A percentile compares a stretch with the other conserved stretches of the same genome.
These are phyloP conservation scores for Pseudomassariella vexata DNA, from an alignment of 2,329 filamentous ascomycete species.

Conservation along the genomic window DNA sequence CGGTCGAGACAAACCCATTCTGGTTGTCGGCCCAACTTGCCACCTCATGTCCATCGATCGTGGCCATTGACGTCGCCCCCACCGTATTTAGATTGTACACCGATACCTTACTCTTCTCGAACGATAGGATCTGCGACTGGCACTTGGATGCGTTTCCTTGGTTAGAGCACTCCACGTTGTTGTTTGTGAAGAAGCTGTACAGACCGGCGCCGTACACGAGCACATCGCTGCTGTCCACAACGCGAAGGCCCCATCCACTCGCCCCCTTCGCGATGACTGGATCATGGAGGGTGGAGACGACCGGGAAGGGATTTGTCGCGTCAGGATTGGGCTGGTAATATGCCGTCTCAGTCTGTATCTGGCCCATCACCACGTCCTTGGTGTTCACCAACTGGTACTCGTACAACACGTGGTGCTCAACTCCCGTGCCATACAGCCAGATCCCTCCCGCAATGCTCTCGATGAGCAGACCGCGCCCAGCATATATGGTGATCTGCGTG, in stretches of 20 bases:
- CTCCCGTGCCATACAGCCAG: slow-evolving; percentile 60
- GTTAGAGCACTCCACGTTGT: slow-evolving; percentile 43
- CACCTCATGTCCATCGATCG: slow-evolving; percentile 25
- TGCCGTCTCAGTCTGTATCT: slow-evolving; percentile 64
- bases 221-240: slow-evolving; percentile 43
- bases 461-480: slow-evolving; percentile 41
- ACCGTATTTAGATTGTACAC: slow-evolving; percentile 42
- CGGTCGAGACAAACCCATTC: slow-evolving; percentile 31
- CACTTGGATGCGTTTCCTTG: slow-evolving; percentile 35
- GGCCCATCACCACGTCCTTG: slow-evolving; percentile 55
- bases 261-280: slow-evolving; percentile 39
- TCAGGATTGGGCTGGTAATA: slow-evolving; percentile 65
- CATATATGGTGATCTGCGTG: slow-evolving; percentile 42
- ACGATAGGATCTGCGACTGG: slow-evolving; percentile 36
- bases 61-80: slow-evolving; percentile 34
- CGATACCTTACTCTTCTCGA: slow-evolving; percentile 22
- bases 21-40: slow-evolving; percentile 30
- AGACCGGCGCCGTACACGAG: slow-evolving; percentile 49
- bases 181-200: slow-evolving; percentile 60
- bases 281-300: slow-evolving; percentile 36
- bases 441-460: slow-evolving; percentile 37
- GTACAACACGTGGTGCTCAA: slow-evolving; percentile 62
- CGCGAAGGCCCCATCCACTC: slow-evolving; percentile 54
- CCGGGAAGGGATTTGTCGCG: slow-evolving; percentile 51
- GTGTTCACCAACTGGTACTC: slow-evolving; percentile 62